Evolutionary conservation across 352 stramenopile species (phyloP), one percentile per base, ranked within the genome.

Genomic region (Globisporangium radiosum): DNA sequence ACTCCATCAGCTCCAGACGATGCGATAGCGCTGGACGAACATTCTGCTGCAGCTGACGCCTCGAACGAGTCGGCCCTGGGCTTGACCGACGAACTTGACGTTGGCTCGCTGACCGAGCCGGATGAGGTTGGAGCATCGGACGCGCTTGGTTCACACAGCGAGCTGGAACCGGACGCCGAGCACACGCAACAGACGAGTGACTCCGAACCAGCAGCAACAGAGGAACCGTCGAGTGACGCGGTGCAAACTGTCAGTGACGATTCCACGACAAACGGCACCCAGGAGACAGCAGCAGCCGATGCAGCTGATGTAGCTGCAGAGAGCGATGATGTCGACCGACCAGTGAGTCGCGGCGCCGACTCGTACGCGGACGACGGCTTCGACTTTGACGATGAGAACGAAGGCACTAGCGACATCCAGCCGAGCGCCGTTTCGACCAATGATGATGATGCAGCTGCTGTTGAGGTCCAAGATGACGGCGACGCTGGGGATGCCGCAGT

Each of bases 341-440:
- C 52, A 8, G 47, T 40, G 42, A 65, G 45, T 36, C 52, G 47
- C 25, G 59, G 54, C 14, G 47, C 42, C 50, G 54, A 65, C 33
- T 53, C 60, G 48, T 65, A 61, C 19, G 60, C 54, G 11, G 60
- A 61, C 7, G 60, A 61, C 6, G 48, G 53, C 15, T 65, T 65
- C 42, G 60, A 61, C 15, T 51, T 51, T 40, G 54, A 60, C 10
- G 39, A 50, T 7, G 60, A 57, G 9, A 53, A 47, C 8, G 58
- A 50, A 15, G 37, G 4, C 2, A 10, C 14, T 9, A 4, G 6
- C 17, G 40, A 47, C 9, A 57, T 33, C 25, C 25, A 33, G 25
- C 2, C 25, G 43, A 7, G 43, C 15, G 43, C 43, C 14, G 25
- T 33, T 33, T 33, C 25, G 25, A 33, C 25, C 25, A 33, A 33